phyloP scores from a whole-genome alignment of 176 grass and related monocot species.

The Phoenix dactylifera region DNA sequence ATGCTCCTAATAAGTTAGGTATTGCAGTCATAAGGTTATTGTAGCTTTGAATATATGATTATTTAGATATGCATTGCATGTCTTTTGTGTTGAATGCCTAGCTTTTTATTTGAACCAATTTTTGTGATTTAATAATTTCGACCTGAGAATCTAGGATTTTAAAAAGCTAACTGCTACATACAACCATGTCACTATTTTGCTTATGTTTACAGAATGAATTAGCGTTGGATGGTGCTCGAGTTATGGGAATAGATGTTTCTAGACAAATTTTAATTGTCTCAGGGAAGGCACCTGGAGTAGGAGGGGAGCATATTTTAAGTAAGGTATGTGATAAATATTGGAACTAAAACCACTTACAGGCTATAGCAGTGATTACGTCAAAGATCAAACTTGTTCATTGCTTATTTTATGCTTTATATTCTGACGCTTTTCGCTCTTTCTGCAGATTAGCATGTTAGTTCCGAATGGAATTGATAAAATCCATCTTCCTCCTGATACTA shows the following conservation, averaged over 20 bases:
- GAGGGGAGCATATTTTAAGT: slow-evolving; percentile 70
- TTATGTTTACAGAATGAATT: slow-evolving; percentile 50
- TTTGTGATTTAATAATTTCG: too few species aligned
- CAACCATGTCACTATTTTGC: too few species aligned
- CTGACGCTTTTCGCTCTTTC: slow-evolving; percentile 9
- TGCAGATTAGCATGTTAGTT: slow-evolving; percentile 72
- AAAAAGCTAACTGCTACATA: too few species aligned
- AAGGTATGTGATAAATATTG: slow-evolving; percentile 42
- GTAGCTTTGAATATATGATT: too few species aligned
- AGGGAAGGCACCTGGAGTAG: slow-evolving; percentile 46
- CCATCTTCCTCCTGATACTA: slow-evolving; percentile 61
- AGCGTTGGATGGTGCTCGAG: slow-evolving; percentile 59
- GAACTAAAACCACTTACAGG: background rate
- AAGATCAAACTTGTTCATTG: slow-evolving; percentile 2
- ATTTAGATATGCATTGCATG: too few species aligned
- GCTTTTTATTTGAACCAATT: too few species aligned
- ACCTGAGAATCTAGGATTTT: too few species aligned
- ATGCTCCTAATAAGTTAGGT: too few species aligned
- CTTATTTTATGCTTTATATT: slow-evolving; percentile 20
- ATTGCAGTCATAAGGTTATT: too few species aligned
- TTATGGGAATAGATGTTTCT: slow-evolving; percentile 79
- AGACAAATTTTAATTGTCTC: slow-evolving; percentile 52
- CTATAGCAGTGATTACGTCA: too few species aligned
- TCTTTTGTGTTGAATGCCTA: too few species aligned
- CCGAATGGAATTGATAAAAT: slow-evolving; percentile 34